Evolutionary conservation across 148 eudicot species (phyloP), one percentile per base, ranked within the genome.

Genomic region (Vaccinium darrowii): DNA sequence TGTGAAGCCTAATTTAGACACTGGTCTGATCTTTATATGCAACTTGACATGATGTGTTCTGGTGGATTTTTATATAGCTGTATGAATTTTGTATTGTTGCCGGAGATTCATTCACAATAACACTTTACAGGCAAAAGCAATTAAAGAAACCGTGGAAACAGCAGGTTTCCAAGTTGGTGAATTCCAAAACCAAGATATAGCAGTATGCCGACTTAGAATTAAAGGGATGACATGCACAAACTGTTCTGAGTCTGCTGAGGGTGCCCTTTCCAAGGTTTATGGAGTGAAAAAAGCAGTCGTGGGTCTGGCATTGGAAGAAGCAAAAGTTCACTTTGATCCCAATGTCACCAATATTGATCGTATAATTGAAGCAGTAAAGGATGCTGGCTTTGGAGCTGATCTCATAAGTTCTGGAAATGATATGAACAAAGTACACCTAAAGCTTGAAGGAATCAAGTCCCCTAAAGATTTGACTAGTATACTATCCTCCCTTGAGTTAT

Each of bases 221-320:
- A 97, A 94, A 90, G 98, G 98, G 81, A 95, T 97, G 99, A 90
- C 95, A 82, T 97, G 99, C 91, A 97, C 99, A 53, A 95, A 94
- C 90, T 97, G 99, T 88, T 91, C 99, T 15, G 99, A 95, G 87
- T 90, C 99, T 80, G 86, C 87, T 79, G 99, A 97, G 75, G 94
- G 92, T 76, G 98, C 96, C 74, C 94, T 97, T 82, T 83, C 83
- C 76, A 92, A 89, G 89, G 92, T 92, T 60, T 84, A 92, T 80
- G 99, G 99, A 83, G 98, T 97, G 51, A 95, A 91, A 88, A 94
- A 90, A 83, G 98, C 98, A 82, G 95, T 92, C 58, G 99, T 97
- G 84, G 99, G 98, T 84, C 91, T 97, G 83, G 93, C 98, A 84
- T 94, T 95, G 51, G 98, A 95, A 90, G 98, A 95, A 91, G 99